phyloP scores from a whole-genome alignment of 768 basidiomycete genomes.

The Rhizopogon vinicolor region DNA sequence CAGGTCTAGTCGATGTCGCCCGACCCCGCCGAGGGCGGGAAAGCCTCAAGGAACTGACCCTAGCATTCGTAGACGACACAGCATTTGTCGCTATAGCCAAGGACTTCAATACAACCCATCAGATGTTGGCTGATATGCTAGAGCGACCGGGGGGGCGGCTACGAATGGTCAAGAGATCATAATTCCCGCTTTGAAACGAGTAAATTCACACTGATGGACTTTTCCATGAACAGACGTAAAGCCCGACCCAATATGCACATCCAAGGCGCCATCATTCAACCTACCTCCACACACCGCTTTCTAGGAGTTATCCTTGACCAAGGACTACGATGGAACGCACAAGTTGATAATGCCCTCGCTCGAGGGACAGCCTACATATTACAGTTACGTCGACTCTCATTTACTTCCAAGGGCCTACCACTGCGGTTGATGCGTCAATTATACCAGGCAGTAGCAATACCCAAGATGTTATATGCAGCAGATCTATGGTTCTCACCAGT shows the following conservation, averaged over 20 bases:
- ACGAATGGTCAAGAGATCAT: too few species aligned
- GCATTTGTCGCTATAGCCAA: constrained; percentile 16
- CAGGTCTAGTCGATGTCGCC: constrained; percentile 7
- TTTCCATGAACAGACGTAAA: not conserved
- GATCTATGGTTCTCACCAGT: constrained; percentile 21
- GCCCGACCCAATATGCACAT: not conserved
- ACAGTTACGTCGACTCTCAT: constrained; percentile 6
- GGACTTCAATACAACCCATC: constrained; percentile 6
- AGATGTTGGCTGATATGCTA: too few species aligned
- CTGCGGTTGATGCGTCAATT: constrained; percentile 14
- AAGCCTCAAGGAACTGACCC: constrained; percentile 8
- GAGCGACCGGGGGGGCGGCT: too few species aligned
- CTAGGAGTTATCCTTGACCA: constrained; percentile 23
- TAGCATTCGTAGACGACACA: constrained; percentile 26
- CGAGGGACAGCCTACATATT: not conserved
- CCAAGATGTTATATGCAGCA: constrained; percentile 20
- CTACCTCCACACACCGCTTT: constrained; percentile 11
- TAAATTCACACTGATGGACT: too few species aligned
- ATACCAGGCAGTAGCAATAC: constrained; percentile 20
- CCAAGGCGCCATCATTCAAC: not conserved
- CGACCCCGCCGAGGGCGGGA: constrained; percentile 1
- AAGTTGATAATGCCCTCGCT: constrained; percentile 6
- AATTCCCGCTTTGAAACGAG: too few species aligned
- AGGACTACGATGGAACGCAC: constrained; percentile 10
- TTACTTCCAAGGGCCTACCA: constrained; percentile 10